These are phyloP conservation scores for Xylogone sp. DNA, from an alignment of 2,329 filamentous ascomycete genomes.

Conservation along the genomic window DNA sequence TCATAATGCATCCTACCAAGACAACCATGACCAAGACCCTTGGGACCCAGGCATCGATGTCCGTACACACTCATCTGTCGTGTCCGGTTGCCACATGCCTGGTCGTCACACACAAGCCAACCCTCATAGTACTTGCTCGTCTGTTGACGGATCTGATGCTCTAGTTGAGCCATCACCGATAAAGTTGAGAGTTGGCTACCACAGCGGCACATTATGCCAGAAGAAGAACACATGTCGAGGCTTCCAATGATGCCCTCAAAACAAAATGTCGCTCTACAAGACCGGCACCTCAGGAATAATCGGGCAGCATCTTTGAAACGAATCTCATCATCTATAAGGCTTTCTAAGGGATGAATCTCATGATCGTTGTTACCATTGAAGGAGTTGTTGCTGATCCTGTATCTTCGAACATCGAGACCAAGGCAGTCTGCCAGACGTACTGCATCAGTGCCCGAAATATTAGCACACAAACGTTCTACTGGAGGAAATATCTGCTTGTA, in stretches of 20 bases:
- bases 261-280: constrained; percentile 66
- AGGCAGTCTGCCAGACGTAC: constrained; percentile 88
- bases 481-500: constrained; percentile 98
- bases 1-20: constrained; percentile 85
- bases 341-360: constrained; percentile 88
- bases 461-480: constrained; percentile 94
- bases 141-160: constrained; percentile 74
- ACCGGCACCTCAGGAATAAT: constrained; percentile 74
- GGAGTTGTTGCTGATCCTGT: constrained; percentile 63
- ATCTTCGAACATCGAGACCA: constrained; percentile 85
- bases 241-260: constrained; percentile 73
- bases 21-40: constrained; percentile 80
- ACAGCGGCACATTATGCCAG: constrained; percentile 69
- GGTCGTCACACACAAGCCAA: constrained; percentile 87
- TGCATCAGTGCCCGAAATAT: constrained; percentile 89
- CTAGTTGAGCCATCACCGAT: constrained; percentile 80
- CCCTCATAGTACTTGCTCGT: constrained; percentile 87
- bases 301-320: constrained; percentile 81
- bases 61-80: constrained; percentile 93
- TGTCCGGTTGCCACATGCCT: constrained; percentile 80
- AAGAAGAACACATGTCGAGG: constrained; percentile 59
- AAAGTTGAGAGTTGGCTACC: constrained; percentile 68
- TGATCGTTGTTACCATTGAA: constrained; percentile 50
- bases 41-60: constrained; percentile 81
- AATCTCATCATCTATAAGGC: constrained; percentile 86